Percentiles rank a stretch among this genome's conserved stretches.
Evolutionary conservation across 108 stramenopile genomes (phyloP).

Genomic region (Discostella stelligeroides): DNA sequence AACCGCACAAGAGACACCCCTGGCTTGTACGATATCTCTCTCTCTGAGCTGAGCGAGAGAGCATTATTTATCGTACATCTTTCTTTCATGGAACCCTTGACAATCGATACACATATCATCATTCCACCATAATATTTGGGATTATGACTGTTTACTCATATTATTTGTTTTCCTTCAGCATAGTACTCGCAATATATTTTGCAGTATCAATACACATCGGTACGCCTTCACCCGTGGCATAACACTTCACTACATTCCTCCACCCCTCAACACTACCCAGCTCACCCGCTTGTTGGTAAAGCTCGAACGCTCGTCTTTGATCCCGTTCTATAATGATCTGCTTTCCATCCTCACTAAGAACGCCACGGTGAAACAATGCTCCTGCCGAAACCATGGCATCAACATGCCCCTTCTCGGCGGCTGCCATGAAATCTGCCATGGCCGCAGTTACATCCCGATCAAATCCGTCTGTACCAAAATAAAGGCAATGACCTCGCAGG

Average conservation of each 20-base stretch:
- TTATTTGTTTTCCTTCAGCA: slow-evolving; percentile 61
- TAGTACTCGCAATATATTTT: slow-evolving; percentile 77
- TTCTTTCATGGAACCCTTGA: too few relatives aligned
- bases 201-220: slow-evolving; percentile 73
- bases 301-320: slow-evolving; percentile 69
- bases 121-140: too few relatives aligned
- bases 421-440: slow-evolving; percentile 63
- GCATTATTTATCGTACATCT: too few relatives aligned
- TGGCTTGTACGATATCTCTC: too few relatives aligned
- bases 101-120: too few relatives aligned
- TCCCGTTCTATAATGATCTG: slow-evolving; percentile 46
- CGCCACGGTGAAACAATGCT: slow-evolving; percentile 68
- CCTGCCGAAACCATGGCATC: slow-evolving; percentile 86
- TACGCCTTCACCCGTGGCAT: slow-evolving; percentile 76
- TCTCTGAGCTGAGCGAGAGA: too few relatives aligned
- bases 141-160: background rate
- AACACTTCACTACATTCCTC: slow-evolving; percentile 86
- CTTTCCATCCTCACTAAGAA: slow-evolving; percentile 29
- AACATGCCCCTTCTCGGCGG: slow-evolving; percentile 67
- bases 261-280: slow-evolving; percentile 81
- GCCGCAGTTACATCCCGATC: slow-evolving; percentile 49
- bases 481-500: slow-evolving; percentile 66
- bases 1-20: too few relatives aligned
- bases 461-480: slow-evolving; percentile 72
- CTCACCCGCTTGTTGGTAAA: slow-evolving; percentile 84